Percentiles rank a stretch among this genome's conserved stretches.
Conservation (phyloP, 148 eudicot species). For the Drosera capensis region DNA sequence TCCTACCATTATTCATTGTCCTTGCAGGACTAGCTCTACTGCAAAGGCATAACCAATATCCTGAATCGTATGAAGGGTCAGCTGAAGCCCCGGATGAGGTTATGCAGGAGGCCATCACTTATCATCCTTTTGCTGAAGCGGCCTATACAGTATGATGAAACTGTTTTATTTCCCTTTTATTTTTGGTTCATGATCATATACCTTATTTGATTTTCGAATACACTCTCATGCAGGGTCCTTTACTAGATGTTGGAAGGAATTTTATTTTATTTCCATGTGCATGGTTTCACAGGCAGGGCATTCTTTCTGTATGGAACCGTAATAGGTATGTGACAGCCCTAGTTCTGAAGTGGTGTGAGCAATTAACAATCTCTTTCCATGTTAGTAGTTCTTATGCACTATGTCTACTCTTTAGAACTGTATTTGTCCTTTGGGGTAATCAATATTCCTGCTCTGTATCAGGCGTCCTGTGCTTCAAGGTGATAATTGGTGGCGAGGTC, state of each 20-base stretch:
- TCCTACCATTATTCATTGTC: no score
- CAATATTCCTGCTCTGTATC: background rate
- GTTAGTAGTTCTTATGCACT: background rate
- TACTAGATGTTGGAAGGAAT: slow-evolving; percentile 79
- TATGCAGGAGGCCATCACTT: slow-evolving; percentile 36
- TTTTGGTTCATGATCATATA: slow-evolving; percentile 1
- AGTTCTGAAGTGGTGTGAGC: background rate
- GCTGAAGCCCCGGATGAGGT: slow-evolving; percentile 37
- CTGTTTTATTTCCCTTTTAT: slow-evolving; percentile 1
- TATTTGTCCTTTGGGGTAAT: background rate
- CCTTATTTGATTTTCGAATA: slow-evolving; percentile 6
- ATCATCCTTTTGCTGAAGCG: slow-evolving; percentile 73
- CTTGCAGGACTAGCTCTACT: slow-evolving; percentile 49
- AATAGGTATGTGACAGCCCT: slow-evolving; percentile 33
- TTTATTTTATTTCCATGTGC: slow-evolving; percentile 56
- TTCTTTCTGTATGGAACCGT: slow-evolving; percentile 54
- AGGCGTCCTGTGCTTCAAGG: slow-evolving; percentile 61
- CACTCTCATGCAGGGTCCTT: slow-evolving; percentile 41
- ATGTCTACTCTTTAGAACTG: background rate
- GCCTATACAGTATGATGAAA: slow-evolving; percentile 48
- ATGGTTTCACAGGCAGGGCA: slow-evolving; percentile 79
- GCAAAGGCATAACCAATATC: slow-evolving; percentile 19
- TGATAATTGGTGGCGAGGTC: slow-evolving; percentile 87
- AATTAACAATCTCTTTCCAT: background rate
- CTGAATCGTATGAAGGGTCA: slow-evolving; percentile 25